Evolutionary conservation across 257 asterid species (phyloP), one percentile per base, ranked within the genome.

Genomic region (Solanum verrucosum): DNA sequence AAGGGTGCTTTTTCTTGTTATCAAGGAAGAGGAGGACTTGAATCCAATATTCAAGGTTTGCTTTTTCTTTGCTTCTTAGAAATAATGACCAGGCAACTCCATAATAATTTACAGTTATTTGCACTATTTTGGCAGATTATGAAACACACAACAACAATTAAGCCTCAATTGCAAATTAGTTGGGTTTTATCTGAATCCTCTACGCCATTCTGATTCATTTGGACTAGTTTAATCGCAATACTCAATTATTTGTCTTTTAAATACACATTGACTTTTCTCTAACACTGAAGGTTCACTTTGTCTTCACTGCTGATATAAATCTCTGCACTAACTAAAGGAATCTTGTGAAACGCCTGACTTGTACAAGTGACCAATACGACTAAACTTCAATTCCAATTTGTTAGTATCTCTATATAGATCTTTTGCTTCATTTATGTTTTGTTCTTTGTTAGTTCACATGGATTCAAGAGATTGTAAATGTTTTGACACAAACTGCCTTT

Each of bases 1-100:
- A 59, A 93, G 99, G 86, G 95, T 94, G 90, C 92, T 94, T 86
- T 96, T 96, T 89, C 95, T 96, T 86, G 91, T 92, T 52, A 90
- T 87, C 49, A 89, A 87, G 89, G 92, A 86, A 72, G 91, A 89
- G 87, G 92, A 92, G 34, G 92, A 90, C 88, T 86, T 95, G 67
- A 90, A 87, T 89, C 93, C 94, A 87, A 87, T 94, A 83, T 90
- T 91, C 68, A 87, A 91, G 98, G 98, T 94, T 89, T 27, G 84
- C 84, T 83, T 84, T 71, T 78, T 70, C 68, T 78, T 34, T 65
- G 49, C 46, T 60, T 78, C 79, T 34, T 83, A 71, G 83, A 86
- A 86, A 31, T 31, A 46, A 49, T 49, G 85, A 29, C 85, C 70
- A 9, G 67, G 68, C 29, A 27, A 31, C 68, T 46, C 11, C 68